These are phyloP conservation scores for Trifolium dubium DNA, from an alignment of 306 rosid genomes.

Conservation along the genomic window DNA sequence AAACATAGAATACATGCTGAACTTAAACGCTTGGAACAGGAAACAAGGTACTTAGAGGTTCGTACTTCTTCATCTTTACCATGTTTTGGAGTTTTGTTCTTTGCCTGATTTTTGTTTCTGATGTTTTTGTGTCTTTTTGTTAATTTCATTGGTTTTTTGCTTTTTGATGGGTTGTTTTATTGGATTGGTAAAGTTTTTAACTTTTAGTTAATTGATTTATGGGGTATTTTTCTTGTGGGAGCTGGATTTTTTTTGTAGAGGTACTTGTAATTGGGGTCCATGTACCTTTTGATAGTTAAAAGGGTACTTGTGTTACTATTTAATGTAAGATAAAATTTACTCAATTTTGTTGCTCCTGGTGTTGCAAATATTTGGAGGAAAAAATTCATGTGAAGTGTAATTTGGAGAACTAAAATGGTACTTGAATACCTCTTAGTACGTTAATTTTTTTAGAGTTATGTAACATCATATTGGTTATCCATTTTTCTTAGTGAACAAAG, in stretches of 20 bases:
- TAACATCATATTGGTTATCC: not conserved
- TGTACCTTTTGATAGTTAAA: not conserved
- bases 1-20: conserved; percentile 94
- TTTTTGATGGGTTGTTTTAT: not conserved
- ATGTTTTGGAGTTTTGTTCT: conserved; percentile 33
- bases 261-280: conserved; percentile 28
- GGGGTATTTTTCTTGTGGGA: conserved; percentile 35
- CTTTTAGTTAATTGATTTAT: conserved; percentile 22
- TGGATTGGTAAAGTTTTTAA: not conserved
- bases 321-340: not conserved
- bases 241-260: conserved; percentile 5
- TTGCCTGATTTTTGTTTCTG: not conserved
- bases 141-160: conserved; percentile 9
- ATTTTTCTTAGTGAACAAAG: conserved; percentile 3
- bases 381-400: too few relatives aligned
- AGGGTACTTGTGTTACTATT: conserved; percentile 9
- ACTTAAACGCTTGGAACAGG: conserved; percentile 87
- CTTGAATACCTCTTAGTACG: not conserved
- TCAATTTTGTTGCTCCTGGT: not conserved
- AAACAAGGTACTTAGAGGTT: conserved; percentile 91
- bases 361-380: not conserved
- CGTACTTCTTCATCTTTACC: conserved; percentile 27
- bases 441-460: not conserved
- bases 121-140: conserved; percentile 35
- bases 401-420: too few relatives aligned